Conservation (phyloP, 768 basidiomycete species). For the Amanita subjunquillea region DNA sequence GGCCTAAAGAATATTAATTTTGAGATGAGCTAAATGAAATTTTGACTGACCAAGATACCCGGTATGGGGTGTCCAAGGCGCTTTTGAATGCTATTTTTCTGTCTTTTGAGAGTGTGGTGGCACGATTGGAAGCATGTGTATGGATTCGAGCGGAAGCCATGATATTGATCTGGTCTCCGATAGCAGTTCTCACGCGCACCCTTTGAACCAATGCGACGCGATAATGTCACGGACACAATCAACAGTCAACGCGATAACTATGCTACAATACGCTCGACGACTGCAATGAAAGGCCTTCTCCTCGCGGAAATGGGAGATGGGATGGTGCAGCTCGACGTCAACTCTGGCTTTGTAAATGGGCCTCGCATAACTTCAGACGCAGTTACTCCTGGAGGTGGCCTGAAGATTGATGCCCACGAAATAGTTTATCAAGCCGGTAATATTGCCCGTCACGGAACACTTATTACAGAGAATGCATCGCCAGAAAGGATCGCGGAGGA, state of each 20-base stretch:
- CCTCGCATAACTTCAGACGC: constrained; percentile 23
- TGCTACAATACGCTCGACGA: constrained; percentile 18
- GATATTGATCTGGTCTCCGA: neutral
- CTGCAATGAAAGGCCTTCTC: constrained; percentile 36
- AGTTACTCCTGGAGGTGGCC: constrained; percentile 20
- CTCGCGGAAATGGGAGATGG: constrained; percentile 36
- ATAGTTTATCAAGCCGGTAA: constrained; percentile 1
- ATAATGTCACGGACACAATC: neutral
- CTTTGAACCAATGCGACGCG: neutral
- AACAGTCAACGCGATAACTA: neutral
- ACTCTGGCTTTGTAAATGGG: constrained; percentile 29
- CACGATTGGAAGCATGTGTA: constrained; percentile 54
- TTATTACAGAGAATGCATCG: constrained; percentile 40
- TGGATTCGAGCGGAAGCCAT: constrained; percentile 46
- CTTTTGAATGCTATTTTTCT: constrained; percentile 59
- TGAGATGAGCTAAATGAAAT: constrained; percentile 5
- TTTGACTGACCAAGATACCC: constrained; percentile 47
- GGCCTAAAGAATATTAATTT: constrained; percentile 36
- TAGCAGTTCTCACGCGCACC: neutral
- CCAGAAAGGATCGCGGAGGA: constrained; percentile 43
- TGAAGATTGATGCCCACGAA: constrained; percentile 4
- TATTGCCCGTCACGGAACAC: constrained; percentile 38
- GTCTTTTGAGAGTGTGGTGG: constrained; percentile 36
- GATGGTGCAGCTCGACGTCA: constrained; percentile 33
- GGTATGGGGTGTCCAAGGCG: constrained; percentile 65